Base-by-base conservation (phyloP, 352 stramenopile genomes). In the Pythium volutum region DNA sequence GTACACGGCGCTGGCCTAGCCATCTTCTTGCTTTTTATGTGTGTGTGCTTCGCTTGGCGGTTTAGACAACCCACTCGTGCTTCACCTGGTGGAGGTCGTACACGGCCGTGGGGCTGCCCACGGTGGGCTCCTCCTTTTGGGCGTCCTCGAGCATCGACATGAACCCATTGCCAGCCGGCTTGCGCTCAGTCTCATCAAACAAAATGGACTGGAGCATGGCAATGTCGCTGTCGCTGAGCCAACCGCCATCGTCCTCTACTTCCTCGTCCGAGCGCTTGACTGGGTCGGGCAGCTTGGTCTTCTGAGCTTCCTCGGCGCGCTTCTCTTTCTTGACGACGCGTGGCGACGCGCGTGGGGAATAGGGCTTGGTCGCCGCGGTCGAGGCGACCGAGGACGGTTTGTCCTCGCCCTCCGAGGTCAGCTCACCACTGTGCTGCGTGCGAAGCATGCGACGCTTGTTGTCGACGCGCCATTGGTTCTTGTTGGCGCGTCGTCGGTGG, bases 401-500 rank as follows among this genome's bases (percentile, higher is more conserved):
- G 1, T 62, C 38, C 25, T n/a, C 41, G 36, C 29, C 43, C 14
- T 59, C 52, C 10, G 36, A 43, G 14, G 36, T 43, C 36, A 8
- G 7, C 33, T 22, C 56, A 6, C 29, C 22, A 14, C 18, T 26
- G 20, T 41, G 39, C 27, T 55, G 25, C 27, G 27, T 51, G 27
- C 47, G 50, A 8, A 66, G 62, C 55, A 74, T 69, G 42, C 69
- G 69, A 51, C 75, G 75, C 65, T 81, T 78, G 48, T 76, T 66
- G 14, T 92, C 79, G 50, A 88, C 76, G 10, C 82, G 81, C 41
- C 83, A 75, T 65, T 92, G 82, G 56, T 85, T 84, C 55, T 84
- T 73, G 60, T 92, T 92, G 62, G 82, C 82, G 25, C 79, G 81
- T 50, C 74, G 73, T 27, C 82, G 80, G 56, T 92, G 82, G 34